phyloP scores from a whole-genome alignment of 371 early-diverging fungal species.

The Apophysomyces ossiformis region DNA sequence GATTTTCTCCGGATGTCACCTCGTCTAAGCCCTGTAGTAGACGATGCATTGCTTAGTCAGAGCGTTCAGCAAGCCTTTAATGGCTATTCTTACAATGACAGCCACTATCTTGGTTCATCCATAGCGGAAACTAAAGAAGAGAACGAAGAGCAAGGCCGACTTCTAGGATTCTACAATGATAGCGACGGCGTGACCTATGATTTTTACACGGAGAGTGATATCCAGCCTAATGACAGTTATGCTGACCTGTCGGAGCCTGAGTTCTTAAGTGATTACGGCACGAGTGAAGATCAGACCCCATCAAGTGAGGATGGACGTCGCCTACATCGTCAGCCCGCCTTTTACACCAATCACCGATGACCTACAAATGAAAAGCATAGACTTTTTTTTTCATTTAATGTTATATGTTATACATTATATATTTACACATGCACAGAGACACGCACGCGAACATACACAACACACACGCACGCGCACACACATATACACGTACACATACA shows the following conservation, averaged over 20 bases:
- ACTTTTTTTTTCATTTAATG: constrained; percentile 1
- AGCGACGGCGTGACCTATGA: constrained; percentile 19
- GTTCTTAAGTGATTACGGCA: constrained; percentile 10
- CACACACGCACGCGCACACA: not conserved
- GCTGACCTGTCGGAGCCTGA: not conserved
- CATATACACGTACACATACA: no score
- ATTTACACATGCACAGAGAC: constrained; percentile 2
- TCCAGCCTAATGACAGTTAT: constrained; percentile 22
- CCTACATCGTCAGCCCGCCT: constrained; percentile 7
- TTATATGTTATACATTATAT: not conserved
- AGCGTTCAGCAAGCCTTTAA: constrained; percentile 59
- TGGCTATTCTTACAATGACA: constrained; percentile 57
- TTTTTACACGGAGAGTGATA: constrained; percentile 31
- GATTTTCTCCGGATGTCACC: constrained; percentile 60
- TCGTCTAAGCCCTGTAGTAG: constrained; percentile 39
- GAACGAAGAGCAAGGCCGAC: not conserved
- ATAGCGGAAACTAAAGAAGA: constrained; percentile 3
- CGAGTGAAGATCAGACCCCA: constrained; percentile 9
- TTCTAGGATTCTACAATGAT: not conserved
- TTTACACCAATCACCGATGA: not conserved
- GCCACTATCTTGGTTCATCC: constrained; percentile 5
- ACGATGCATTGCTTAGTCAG: constrained; percentile 47
- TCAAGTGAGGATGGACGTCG: constrained; percentile 6
- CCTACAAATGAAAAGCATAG: not conserved
- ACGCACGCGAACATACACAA: constrained; percentile 2